Evolutionary conservation across 208 protist species (phyloP).

Genomic region (Leishmania tropica): DNA sequence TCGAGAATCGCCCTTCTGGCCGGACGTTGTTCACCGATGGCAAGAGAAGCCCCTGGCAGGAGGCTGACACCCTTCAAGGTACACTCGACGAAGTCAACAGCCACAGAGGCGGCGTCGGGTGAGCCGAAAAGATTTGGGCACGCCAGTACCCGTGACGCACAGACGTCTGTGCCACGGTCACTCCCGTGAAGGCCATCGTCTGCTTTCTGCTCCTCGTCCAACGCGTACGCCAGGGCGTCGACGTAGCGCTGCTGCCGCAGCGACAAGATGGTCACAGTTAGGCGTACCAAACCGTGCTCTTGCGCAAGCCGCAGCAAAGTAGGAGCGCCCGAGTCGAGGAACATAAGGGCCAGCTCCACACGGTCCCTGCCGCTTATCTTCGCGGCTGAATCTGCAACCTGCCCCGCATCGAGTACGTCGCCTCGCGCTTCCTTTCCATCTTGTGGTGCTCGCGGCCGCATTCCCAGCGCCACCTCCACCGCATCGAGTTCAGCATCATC

Average conservation of each 20-base stretch:
- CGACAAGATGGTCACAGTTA: slow-evolving; percentile 53
- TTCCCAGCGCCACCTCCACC: slow-evolving; percentile 27
- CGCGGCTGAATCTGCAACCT: not conserved
- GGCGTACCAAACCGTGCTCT: slow-evolving; percentile 41
- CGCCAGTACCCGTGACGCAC: not conserved
- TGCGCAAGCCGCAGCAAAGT: slow-evolving; percentile 52
- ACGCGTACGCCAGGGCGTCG: slow-evolving; percentile 55
- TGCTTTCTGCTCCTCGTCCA: slow-evolving; percentile 27
- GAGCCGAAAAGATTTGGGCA: not conserved
- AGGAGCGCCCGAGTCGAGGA: slow-evolving; percentile 45
- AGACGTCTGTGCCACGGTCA: not conserved
- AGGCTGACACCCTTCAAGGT: slow-evolving; percentile 44
- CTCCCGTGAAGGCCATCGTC: not conserved
- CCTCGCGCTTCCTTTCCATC: not conserved
- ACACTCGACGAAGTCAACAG: slow-evolving; percentile 41
- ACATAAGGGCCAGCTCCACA: slow-evolving; percentile 64
- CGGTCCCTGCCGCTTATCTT: slow-evolving; percentile 21
- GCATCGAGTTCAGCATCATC: slow-evolving; percentile 14
- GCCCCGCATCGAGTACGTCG: not conserved
- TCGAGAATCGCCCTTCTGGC: slow-evolving; percentile 46
- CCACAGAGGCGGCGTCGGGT: slow-evolving; percentile 9
- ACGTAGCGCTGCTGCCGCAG: slow-evolving; percentile 50
- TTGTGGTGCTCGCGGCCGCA: slow-evolving; percentile 2
- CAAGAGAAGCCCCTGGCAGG: slow-evolving; percentile 31
- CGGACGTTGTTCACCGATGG: slow-evolving; percentile 21